phyloP scores from a whole-genome alignment of 352 stramenopile species.

The Pythium insidiosum region DNA sequence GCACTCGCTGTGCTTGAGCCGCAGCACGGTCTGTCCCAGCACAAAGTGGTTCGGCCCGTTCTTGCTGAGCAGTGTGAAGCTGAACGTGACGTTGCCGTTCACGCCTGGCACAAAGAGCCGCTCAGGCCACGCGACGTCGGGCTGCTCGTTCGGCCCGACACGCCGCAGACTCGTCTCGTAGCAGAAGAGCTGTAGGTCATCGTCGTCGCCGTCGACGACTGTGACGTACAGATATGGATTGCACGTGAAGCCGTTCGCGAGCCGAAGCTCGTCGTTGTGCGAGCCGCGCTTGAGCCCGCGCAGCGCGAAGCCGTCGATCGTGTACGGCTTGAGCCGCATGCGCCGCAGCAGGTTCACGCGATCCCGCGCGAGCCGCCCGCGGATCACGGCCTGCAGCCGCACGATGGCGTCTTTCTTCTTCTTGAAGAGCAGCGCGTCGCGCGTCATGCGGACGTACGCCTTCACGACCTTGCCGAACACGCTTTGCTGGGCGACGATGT shows the following conservation, averaged over 20 bases:
- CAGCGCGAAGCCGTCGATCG: slow-evolving; percentile 30
- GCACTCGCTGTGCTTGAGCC: slow-evolving; percentile 32
- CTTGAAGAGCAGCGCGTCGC: slow-evolving; percentile 43
- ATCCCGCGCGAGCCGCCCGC: slow-evolving; percentile 40
- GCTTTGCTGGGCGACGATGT: slow-evolving; percentile 35
- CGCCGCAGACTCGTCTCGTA: slow-evolving; percentile 54
- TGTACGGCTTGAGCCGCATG: slow-evolving; percentile 47
- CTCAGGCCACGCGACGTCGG: slow-evolving; percentile 46
- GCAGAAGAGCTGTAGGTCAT: slow-evolving; percentile 59
- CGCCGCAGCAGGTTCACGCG: slow-evolving; percentile 38
- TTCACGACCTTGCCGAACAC: slow-evolving; percentile 45
- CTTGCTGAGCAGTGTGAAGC: slow-evolving; percentile 66
- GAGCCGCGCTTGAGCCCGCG: slow-evolving; percentile 7
- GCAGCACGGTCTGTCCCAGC: slow-evolving; percentile 46
- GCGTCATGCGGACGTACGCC: slow-evolving; percentile 61
- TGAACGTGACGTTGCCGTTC: slow-evolving; percentile 57
- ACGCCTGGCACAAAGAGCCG: slow-evolving; percentile 57
- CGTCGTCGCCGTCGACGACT: slow-evolving; percentile 54
- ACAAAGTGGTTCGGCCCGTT: slow-evolving; percentile 77
- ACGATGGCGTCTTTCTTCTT: slow-evolving; percentile 51
- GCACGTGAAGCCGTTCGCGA: slow-evolving; percentile 64
- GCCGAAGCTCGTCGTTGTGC: slow-evolving; percentile 32
- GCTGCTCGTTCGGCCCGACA: slow-evolving; percentile 10
- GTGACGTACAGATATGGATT: slow-evolving; percentile 70
- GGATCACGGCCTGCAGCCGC: slow-evolving; percentile 41